Percentiles rank a stretch among this genome's conserved stretches.
Conservation (phyloP, 2,329 filamentous ascomycete species). For the Fusarium sp. region DNA sequence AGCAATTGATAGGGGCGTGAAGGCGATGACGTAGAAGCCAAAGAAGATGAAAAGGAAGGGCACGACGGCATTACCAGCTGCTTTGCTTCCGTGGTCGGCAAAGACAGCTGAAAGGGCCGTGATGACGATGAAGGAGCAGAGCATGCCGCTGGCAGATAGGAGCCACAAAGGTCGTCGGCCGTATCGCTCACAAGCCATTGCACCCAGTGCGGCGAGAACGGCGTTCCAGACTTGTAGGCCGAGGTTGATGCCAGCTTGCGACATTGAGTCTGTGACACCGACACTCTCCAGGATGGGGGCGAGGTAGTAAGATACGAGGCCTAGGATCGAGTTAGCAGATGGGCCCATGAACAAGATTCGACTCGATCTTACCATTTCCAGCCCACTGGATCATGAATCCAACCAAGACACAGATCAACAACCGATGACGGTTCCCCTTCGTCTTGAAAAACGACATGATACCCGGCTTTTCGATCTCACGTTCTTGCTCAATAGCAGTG, state of each 20-base stretch:
- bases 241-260: slow-evolving; percentile 21
- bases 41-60: slow-evolving; percentile 29
- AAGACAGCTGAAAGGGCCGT: slow-evolving; percentile 20
- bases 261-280: slow-evolving; percentile 16
- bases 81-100: slow-evolving; percentile 3
- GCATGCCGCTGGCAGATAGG: slow-evolving; percentile 17
- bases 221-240: slow-evolving; percentile 29
- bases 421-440: slow-evolving; percentile 42
- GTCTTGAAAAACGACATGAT: slow-evolving; percentile 57
- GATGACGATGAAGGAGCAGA: slow-evolving; percentile 18
- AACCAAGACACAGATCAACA: slow-evolving; percentile 33
- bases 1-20: slow-evolving; percentile 7
- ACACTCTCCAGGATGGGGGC: slow-evolving; percentile 17
- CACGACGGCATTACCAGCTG: slow-evolving; percentile 16
- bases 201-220: slow-evolving; percentile 12
- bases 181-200: slow-evolving; percentile 19
- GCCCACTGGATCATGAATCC: slow-evolving; percentile 39
- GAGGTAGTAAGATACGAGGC: slow-evolving; percentile 32
- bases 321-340: background rate
- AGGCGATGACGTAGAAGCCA: slow-evolving; percentile 33
- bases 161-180: slow-evolving; percentile 25
- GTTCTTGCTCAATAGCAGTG: slow-evolving; percentile 60
- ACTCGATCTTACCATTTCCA: slow-evolving; percentile 17
- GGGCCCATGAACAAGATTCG: fast-evolving
- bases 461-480: slow-evolving; percentile 50